Evolutionary conservation across 2,329 filamentous ascomycete species (phyloP).

Genomic region (Alternaria dauci): DNA sequence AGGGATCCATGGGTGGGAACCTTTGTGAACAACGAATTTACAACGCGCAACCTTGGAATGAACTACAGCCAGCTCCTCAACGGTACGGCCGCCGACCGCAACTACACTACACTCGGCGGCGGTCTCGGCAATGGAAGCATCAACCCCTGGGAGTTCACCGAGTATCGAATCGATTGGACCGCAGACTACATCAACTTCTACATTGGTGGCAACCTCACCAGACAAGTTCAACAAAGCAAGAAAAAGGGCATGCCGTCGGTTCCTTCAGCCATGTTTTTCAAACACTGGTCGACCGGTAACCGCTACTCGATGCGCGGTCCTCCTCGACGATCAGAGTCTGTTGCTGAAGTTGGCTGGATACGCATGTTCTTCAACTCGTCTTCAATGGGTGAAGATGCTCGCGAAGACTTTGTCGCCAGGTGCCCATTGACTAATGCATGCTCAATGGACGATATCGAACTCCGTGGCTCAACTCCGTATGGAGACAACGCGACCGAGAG

Average conservation of each 20-base stretch:
- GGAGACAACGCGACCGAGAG: slow-evolving; percentile 29
- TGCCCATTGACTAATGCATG: slow-evolving; percentile 38
- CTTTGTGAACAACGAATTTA: slow-evolving; percentile 52
- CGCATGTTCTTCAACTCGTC: slow-evolving; percentile 62
- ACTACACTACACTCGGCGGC: slow-evolving; percentile 51
- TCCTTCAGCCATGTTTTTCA: slow-evolving; percentile 55
- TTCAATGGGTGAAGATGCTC: slow-evolving; percentile 37
- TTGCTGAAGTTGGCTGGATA: slow-evolving; percentile 57
- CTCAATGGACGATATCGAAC: slow-evolving; percentile 44
- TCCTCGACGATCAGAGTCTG: slow-evolving; percentile 46
- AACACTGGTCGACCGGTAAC: slow-evolving; percentile 61
- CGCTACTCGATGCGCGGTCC: slow-evolving; percentile 57
- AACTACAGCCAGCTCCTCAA: slow-evolving; percentile 53
- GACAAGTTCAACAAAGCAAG: slow-evolving; percentile 45
- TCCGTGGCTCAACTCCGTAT: slow-evolving; percentile 46
- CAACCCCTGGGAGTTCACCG: slow-evolving; percentile 56
- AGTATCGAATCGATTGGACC: slow-evolving; percentile 60
- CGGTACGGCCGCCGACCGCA: slow-evolving; percentile 37
- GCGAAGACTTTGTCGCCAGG: slow-evolving; percentile 11
- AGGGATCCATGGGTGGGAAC: slow-evolving; percentile 52
- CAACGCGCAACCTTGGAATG: slow-evolving; percentile 47
- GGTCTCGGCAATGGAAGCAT: slow-evolving; percentile 40
- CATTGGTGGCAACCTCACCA: slow-evolving; percentile 50
- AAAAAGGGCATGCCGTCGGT: slow-evolving; percentile 50
- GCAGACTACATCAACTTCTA: slow-evolving; percentile 55